Conservation (phyloP, 2,329 filamentous ascomycete species). For the Trichophyton simii region DNA sequence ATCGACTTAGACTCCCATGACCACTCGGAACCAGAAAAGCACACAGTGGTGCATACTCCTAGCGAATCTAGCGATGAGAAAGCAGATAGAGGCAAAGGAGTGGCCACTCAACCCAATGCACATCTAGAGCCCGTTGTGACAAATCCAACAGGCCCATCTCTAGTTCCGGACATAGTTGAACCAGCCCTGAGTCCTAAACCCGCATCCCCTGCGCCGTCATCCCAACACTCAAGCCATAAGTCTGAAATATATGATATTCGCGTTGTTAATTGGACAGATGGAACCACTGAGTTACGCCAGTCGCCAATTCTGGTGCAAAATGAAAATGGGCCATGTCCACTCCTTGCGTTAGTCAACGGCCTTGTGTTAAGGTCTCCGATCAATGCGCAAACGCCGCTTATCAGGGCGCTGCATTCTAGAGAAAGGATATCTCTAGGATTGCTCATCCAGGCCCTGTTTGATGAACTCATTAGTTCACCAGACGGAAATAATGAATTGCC, state of each 20-base stretch:
- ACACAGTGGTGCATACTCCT: neutral
- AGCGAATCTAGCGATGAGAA: neutral
- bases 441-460: slow-evolving; percentile 78
- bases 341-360: slow-evolving; percentile 87
- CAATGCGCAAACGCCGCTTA: slow-evolving; percentile 54
- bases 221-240: neutral
- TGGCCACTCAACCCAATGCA: neutral
- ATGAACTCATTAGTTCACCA: slow-evolving; percentile 74
- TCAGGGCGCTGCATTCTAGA: slow-evolving; percentile 62
- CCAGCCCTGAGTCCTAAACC: neutral
- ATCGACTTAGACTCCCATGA: neutral
- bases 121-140: neutral
- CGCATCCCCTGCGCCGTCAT: neutral
- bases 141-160: neutral
- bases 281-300: slow-evolving; percentile 48
- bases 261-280: slow-evolving; percentile 75
- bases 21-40: neutral
- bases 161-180: neutral
- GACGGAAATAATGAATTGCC: slow-evolving; percentile 59
- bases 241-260: slow-evolving; percentile 83
- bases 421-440: slow-evolving; percentile 82
- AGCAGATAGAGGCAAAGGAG: neutral
- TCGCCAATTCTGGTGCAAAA: slow-evolving; percentile 89
- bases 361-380: slow-evolving; percentile 69
- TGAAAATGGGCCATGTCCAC: slow-evolving; percentile 82